Evolutionary conservation across 495 filamentous ascomycete species (phyloP).

Genomic region (Hypoxylon fragiforme): DNA sequence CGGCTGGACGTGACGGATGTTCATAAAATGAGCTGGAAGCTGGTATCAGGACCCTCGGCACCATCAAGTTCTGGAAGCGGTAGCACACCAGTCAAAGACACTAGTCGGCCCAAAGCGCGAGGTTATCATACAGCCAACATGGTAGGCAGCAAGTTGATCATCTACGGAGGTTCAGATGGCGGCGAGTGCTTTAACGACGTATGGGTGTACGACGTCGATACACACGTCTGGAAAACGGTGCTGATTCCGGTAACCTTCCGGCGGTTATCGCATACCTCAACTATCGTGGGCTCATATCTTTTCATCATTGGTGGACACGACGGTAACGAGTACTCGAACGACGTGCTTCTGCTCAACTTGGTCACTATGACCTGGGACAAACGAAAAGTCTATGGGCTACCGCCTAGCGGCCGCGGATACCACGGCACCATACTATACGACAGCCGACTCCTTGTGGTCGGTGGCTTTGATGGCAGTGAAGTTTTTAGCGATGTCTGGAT

Average conservation of each 20-base stretch:
- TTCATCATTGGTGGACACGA: conserved; percentile 70
- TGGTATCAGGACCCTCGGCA: conserved; percentile 51
- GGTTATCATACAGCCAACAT: conserved; percentile 73
- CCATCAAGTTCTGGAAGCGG: conserved; percentile 14
- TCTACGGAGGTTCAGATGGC: conserved; percentile 67
- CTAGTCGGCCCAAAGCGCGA: conserved; percentile 57
- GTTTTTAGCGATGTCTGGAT: conserved; percentile 67
- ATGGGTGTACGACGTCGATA: conserved; percentile 68
- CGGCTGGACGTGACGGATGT: conserved; percentile 64
- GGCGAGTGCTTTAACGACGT: conserved; percentile 70
- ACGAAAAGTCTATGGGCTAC: conserved; percentile 63
- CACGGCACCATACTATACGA: conserved; percentile 66
- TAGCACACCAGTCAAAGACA: conserved; percentile 24
- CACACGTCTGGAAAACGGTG: conserved; percentile 56
- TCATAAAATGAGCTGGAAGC: conserved; percentile 64
- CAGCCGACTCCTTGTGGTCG: conserved; percentile 60
- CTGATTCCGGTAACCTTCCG: conserved; percentile 57
- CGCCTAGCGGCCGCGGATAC: conserved; percentile 63
- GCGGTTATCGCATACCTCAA: conserved; percentile 64
- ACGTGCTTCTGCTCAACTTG: conserved; percentile 65
- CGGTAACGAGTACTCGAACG: conserved; percentile 66
- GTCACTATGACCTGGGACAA: conserved; percentile 71
- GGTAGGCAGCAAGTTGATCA: conserved; percentile 68
- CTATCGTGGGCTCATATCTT: conserved; percentile 66
- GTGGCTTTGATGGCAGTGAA: conserved; percentile 65